These are phyloP conservation scores for Ceratobasidium sp. DNA, from an alignment of 1,284 basidiomycete species.

Conservation along the genomic window DNA sequence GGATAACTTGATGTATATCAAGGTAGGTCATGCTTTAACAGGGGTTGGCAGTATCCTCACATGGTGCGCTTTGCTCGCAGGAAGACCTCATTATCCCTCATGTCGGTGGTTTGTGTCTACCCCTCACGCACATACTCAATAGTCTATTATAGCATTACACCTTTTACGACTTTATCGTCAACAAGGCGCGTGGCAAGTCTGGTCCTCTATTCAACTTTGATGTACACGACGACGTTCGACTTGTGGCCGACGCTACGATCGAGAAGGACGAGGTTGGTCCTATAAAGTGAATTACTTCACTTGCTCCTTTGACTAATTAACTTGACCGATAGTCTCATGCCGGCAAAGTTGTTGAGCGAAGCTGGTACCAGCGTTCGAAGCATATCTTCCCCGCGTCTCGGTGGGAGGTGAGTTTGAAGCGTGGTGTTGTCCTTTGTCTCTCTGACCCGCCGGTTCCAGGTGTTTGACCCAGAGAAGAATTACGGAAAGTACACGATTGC, in stretches of 20 bases:
- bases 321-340: constrained; percentile 75
- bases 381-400: constrained; percentile 96
- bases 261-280: constrained; percentile 86
- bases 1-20: constrained; percentile 99
- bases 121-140: constrained; percentile 43
- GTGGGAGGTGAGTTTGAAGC: constrained; percentile 72
- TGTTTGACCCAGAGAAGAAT: constrained; percentile 90
- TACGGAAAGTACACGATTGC: constrained; percentile 89
- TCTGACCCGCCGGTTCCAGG: constrained; percentile 54
- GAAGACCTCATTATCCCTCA: constrained; percentile 96
- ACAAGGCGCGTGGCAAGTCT: constrained; percentile 97
- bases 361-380: constrained; percentile 95
- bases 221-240: constrained; percentile 95
- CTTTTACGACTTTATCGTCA: constrained; percentile 98
- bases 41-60: neutral
- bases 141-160: constrained; percentile 79
- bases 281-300: neutral
- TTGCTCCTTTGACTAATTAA: neutral
- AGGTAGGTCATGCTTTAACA: constrained; percentile 61
- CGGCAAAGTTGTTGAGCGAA: constrained; percentile 96
- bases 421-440: neutral
- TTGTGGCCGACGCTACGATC: constrained; percentile 92
- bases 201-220: constrained; percentile 99
- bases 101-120: constrained; percentile 56
- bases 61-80: constrained; percentile 56